Conservation (phyloP, 495 filamentous ascomycete species). For the Immersiella caudata region DNA sequence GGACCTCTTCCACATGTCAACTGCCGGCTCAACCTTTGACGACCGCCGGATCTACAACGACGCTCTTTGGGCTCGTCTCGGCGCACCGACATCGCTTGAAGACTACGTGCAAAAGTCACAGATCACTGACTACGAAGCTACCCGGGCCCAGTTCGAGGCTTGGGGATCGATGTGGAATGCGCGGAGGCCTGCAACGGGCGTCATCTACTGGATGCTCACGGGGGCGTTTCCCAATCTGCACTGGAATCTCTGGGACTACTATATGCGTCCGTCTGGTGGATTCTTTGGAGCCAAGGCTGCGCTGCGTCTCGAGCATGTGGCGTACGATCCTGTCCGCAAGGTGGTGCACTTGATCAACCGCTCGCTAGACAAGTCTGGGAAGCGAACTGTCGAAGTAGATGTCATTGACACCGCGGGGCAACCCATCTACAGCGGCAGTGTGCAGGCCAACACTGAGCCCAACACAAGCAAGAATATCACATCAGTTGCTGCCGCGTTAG, state of each 20-base stretch:
- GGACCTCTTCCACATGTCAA: slow-evolving; percentile 62
- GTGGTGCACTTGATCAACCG: slow-evolving; percentile 61
- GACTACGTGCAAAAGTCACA: slow-evolving; percentile 44
- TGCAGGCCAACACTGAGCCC: slow-evolving; percentile 37
- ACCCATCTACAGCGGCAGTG: slow-evolving; percentile 33
- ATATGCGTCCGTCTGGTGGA: slow-evolving; percentile 58
- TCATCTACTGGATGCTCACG: slow-evolving; percentile 73
- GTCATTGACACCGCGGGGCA: slow-evolving; percentile 53
- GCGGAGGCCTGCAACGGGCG: slow-evolving; percentile 57
- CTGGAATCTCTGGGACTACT: slow-evolving; percentile 70
- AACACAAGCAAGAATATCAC: slow-evolving; percentile 42
- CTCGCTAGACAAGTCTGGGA: slow-evolving; percentile 44
- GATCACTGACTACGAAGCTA: slow-evolving; percentile 67
- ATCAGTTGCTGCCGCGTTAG: slow-evolving; percentile 38
- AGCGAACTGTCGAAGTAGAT: slow-evolving; percentile 51
- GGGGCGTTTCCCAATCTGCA: slow-evolving; percentile 67
- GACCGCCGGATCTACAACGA: slow-evolving; percentile 60
- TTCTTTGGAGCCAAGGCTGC: slow-evolving; percentile 64
- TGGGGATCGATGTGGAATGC: slow-evolving; percentile 56
- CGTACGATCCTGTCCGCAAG: slow-evolving; percentile 54
- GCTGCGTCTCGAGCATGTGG: slow-evolving; percentile 57
- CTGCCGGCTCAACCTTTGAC: slow-evolving; percentile 55
- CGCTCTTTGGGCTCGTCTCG: slow-evolving; percentile 57
- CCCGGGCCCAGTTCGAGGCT: slow-evolving; percentile 61
- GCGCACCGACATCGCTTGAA: slow-evolving; percentile 52